Percentiles rank a stretch among this genome's conserved stretches.
These are phyloP conservation scores for Metschnikowia cubensis DNA, from an alignment of 805 yeast genomes.

Conservation along the genomic window DNA sequence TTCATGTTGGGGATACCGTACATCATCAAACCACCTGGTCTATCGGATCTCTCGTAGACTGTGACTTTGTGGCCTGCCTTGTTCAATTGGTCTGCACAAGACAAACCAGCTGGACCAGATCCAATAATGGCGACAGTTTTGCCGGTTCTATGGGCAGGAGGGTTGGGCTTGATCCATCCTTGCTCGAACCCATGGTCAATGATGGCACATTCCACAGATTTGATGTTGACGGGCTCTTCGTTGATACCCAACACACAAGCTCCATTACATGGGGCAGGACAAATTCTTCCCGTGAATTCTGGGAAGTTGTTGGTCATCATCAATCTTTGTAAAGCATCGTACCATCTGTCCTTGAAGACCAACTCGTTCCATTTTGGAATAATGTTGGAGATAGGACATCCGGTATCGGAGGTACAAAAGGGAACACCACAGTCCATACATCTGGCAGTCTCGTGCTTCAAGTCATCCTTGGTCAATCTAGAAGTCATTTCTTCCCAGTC, in stretches of 20 bases:
- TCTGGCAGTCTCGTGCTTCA: slow-evolving; percentile 89
- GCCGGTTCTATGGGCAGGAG: slow-evolving; percentile 80
- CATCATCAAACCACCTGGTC: slow-evolving; percentile 97
- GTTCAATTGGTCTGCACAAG: slow-evolving; percentile 95
- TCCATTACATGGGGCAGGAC: slow-evolving; percentile 99
- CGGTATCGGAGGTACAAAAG: slow-evolving; percentile 96
- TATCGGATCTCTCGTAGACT: slow-evolving; percentile 89
- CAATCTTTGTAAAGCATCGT: slow-evolving; percentile 84
- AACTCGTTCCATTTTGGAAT: slow-evolving; percentile 98
- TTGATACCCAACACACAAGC: slow-evolving; percentile 89
- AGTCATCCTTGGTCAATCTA: slow-evolving; percentile 79
- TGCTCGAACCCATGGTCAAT: slow-evolving; percentile 94
- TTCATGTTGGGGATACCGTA: slow-evolving; percentile 99
- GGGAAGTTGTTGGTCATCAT: slow-evolving; percentile 98
- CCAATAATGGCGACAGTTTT: slow-evolving; percentile 84
- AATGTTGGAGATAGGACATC: slow-evolving; percentile 95
- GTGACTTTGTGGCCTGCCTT: slow-evolving; percentile 92
- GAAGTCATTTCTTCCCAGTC: slow-evolving; percentile 92
- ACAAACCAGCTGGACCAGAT: slow-evolving; percentile 96
- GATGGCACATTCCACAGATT: slow-evolving; percentile 92
- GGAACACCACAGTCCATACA: slow-evolving; percentile 99
- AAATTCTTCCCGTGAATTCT: slow-evolving; percentile 95
- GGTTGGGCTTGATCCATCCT: slow-evolving; percentile 90
- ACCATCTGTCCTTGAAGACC: slow-evolving; percentile 93
- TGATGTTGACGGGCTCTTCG: slow-evolving; percentile 94